Conservation (phyloP, 2,329 filamentous ascomycete species). For the Penicillium decumbens region DNA sequence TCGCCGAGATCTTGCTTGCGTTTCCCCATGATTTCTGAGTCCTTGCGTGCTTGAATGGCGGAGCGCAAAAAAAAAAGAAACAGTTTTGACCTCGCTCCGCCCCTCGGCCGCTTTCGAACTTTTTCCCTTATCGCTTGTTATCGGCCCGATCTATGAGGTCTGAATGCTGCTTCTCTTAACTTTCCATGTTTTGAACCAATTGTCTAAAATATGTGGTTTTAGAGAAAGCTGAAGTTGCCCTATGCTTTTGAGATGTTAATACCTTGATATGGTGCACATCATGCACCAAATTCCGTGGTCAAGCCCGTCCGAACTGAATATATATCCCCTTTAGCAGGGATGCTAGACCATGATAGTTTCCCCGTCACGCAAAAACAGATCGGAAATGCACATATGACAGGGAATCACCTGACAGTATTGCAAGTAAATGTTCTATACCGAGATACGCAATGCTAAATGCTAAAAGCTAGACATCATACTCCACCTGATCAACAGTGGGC, state of each 20-base stretch:
- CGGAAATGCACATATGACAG: too few relatives aligned
- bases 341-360: too few relatives aligned
- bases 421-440: background rate
- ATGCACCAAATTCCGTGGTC: background rate
- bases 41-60: constrained; percentile 1
- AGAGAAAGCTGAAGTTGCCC: background rate
- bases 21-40: constrained; percentile 45
- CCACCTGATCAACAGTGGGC: constrained; percentile 31
- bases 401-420: too few relatives aligned
- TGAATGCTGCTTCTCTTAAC: background rate
- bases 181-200: background rate
- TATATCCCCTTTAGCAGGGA: background rate
- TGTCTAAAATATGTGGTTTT: background rate
- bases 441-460: background rate
- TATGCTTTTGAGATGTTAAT: background rate
- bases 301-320: background rate
- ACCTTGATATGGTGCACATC: background rate
- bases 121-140: constrained; percentile 25
- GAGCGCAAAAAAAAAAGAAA: constrained; percentile 4
- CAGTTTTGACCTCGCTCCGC: constrained; percentile 11
- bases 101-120: constrained; percentile 23
- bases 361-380: too few relatives aligned
- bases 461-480: constrained; percentile 26
- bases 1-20: constrained; percentile 49
- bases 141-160: constrained; percentile 8